A percentile compares a stretch with the other conserved stretches of the same genome.
Evolutionary conservation across 208 protist genomes (phyloP).

Genomic region (Leptomonas seymouri): DNA sequence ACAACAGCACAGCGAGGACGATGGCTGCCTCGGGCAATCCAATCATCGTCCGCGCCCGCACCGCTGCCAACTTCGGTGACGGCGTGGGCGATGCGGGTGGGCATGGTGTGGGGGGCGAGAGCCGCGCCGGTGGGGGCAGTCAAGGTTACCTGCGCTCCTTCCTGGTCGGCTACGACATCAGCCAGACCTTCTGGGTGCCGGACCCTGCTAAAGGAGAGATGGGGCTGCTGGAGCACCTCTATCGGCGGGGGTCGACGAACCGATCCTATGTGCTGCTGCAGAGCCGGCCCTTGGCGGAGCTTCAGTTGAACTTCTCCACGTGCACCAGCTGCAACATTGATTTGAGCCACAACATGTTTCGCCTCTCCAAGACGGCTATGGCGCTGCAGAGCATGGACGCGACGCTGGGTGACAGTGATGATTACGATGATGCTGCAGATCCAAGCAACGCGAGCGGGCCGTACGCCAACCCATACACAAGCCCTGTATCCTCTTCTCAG

Average conservation of each 20-base stretch:
- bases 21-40: constrained; percentile 62
- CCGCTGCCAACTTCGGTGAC: constrained; percentile 32
- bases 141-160: constrained; percentile 10
- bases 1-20: constrained; percentile 42
- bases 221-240: constrained; percentile 67
- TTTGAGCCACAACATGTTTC: constrained; percentile 75
- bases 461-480: neutral
- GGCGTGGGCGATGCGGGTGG: constrained; percentile 5
- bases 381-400: constrained; percentile 76
- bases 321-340: constrained; percentile 77
- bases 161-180: constrained; percentile 42
- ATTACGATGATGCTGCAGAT: neutral
- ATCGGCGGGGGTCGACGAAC: constrained; percentile 57
- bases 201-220: constrained; percentile 57
- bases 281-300: constrained; percentile 64
- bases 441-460: neutral
- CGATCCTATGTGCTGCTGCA: constrained; percentile 64
- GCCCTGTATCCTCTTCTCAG: constrained; percentile 4
- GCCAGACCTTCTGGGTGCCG: constrained; percentile 75
- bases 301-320: constrained; percentile 82
- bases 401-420: constrained; percentile 42
- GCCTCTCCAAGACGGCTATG: constrained; percentile 75
- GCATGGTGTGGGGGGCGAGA: neutral
- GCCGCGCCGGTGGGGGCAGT: neutral
- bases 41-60: constrained; percentile 63